These are phyloP conservation scores for Globisporangium perplexum DNA, from an alignment of 352 stramenopile species.

Conservation along the genomic window DNA sequence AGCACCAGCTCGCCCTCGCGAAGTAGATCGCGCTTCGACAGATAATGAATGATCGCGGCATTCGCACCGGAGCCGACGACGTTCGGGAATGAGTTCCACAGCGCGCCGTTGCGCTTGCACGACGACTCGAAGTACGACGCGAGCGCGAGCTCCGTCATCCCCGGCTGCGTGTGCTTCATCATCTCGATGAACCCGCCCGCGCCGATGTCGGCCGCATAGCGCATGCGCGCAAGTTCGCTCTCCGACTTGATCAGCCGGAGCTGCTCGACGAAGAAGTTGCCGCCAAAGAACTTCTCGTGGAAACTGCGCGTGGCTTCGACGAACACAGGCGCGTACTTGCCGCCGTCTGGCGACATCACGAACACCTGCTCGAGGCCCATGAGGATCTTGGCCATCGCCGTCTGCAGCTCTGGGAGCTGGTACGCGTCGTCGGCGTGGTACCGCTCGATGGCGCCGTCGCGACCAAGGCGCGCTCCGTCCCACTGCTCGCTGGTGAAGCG, in stretches of 20 bases:
- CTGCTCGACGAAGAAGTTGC: conserved; percentile 70
- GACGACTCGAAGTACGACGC: conserved; percentile 64
- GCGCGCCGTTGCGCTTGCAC: conserved; percentile 65
- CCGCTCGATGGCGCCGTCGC: conserved; percentile 48
- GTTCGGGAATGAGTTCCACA: conserved; percentile 80
- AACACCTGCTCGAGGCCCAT: conserved; percentile 58
- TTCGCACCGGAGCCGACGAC: conserved; percentile 76
- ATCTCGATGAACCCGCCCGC: conserved; percentile 64
- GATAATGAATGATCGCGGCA: conserved; percentile 81
- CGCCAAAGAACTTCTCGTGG: conserved; percentile 67
- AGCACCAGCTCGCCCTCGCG: conserved; percentile 65
- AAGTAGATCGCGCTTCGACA: conserved; percentile 64
- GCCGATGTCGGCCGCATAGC: conserved; percentile 64
- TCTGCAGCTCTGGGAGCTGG: conserved; percentile 52
- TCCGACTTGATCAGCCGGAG: conserved; percentile 71
- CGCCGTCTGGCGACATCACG: conserved; percentile 54
- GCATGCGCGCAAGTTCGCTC: conserved; percentile 70
- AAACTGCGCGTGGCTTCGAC: conserved; percentile 52
- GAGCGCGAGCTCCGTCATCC: conserved; percentile 70
- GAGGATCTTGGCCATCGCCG: conserved; percentile 48
- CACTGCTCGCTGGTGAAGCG: conserved; percentile 56
- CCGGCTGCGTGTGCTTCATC: conserved; percentile 57
- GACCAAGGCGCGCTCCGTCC: conserved; percentile 64
- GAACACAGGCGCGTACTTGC: conserved; percentile 46
- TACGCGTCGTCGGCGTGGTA: conserved; percentile 68